A percentile compares a stretch with the other conserved stretches of the same genome.
Evolutionary conservation across 306 rosid genomes (phyloP).

Genomic region (Prinsepia uniflora): DNA sequence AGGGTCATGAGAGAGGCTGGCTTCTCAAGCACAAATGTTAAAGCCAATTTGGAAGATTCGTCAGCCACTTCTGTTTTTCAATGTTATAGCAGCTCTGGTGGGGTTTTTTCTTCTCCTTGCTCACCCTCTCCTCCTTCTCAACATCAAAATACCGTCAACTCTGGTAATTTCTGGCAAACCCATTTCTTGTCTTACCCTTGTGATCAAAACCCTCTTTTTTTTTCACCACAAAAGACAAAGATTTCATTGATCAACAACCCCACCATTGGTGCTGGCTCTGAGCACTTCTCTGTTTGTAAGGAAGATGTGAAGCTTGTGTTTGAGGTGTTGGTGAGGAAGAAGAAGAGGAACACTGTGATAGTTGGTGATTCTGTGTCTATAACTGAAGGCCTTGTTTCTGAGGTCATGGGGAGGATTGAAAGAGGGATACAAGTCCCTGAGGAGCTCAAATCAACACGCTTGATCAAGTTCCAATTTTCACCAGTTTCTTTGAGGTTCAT

Average conservation of each 20-base stretch:
- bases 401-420: constrained; percentile 52
- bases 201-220: constrained; percentile 49
- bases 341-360: constrained; percentile 70
- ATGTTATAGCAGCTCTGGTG: constrained; percentile 53
- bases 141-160: constrained; percentile 22
- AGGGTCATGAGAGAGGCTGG: constrained; percentile 99
- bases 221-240: constrained; percentile 48
- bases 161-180: constrained; percentile 41
- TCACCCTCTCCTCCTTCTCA: constrained; percentile 58
- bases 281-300: constrained; percentile 29
- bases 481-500: constrained; percentile 50
- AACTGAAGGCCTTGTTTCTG: constrained; percentile 61
- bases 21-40: constrained; percentile 71
- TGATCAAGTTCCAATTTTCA: constrained; percentile 50
- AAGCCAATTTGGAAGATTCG: constrained; percentile 58
- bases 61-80: constrained; percentile 51
- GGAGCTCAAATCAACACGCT: constrained; percentile 49
- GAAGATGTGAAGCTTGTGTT: constrained; percentile 63
- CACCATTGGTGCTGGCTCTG: too few species aligned
- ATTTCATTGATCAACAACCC: constrained; percentile 5
- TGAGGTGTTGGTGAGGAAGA: constrained; percentile 54
- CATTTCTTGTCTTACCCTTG: constrained; percentile 44
- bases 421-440: constrained; percentile 63
- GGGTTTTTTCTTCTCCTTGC: constrained; percentile 77
- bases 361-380: constrained; percentile 56